Percentiles rank a stretch among this genome's conserved stretches.
These are phyloP conservation scores for Candida montana DNA, from an alignment of 805 yeast genomes.

Conservation along the genomic window DNA sequence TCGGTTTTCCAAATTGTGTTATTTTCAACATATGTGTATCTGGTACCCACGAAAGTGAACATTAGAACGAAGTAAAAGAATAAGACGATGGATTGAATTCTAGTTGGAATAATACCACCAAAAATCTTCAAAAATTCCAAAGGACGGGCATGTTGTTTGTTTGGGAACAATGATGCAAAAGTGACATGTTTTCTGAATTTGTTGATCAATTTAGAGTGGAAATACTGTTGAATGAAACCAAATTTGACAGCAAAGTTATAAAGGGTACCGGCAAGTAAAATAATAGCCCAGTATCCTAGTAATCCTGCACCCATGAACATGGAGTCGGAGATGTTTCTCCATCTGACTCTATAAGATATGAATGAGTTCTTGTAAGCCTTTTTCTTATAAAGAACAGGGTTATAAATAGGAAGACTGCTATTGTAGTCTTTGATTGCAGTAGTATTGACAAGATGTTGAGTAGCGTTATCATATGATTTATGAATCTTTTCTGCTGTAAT, in stretches of 20 bases:
- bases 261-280: slow-evolving; percentile 37
- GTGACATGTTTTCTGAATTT: slow-evolving; percentile 14
- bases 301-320: slow-evolving; percentile 42
- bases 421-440: slow-evolving; percentile 31
- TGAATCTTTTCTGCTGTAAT: slow-evolving; percentile 32
- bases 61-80: slow-evolving; percentile 28
- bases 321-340: slow-evolving; percentile 34
- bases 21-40: slow-evolving; percentile 14
- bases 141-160: slow-evolving; percentile 20
- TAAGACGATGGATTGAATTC: slow-evolving; percentile 26
- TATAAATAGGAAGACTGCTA: slow-evolving; percentile 26
- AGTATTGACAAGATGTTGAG: slow-evolving; percentile 34
- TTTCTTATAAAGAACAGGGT: slow-evolving; percentile 32
- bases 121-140: slow-evolving; percentile 8
- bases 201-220: slow-evolving; percentile 13
- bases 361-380: slow-evolving; percentile 23
- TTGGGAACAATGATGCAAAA: slow-evolving; percentile 13
- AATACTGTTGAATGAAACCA: slow-evolving; percentile 13
- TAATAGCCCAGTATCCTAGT: slow-evolving; percentile 44
- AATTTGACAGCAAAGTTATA: slow-evolving; percentile 18
- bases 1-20: slow-evolving; percentile 18
- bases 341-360: slow-evolving; percentile 26
- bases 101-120: slow-evolving; percentile 23
- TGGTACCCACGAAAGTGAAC: slow-evolving; percentile 14
- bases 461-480: slow-evolving; percentile 40